Evolutionary conservation across 352 stramenopile species (phyloP).

Genomic region (Phytopythium delawarense): DNA sequence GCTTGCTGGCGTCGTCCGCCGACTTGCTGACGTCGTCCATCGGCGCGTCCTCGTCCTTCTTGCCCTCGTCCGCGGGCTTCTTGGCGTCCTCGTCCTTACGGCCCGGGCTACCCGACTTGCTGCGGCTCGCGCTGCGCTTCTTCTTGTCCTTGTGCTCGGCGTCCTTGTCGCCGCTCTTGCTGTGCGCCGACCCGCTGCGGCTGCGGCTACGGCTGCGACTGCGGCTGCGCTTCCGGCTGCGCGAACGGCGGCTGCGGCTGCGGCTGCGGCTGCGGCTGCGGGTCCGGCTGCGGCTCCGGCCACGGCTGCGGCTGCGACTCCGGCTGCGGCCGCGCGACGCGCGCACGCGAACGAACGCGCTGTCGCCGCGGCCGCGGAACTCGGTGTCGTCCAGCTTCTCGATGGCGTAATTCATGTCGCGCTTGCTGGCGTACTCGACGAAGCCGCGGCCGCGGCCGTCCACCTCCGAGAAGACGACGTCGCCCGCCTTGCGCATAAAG

Average conservation of each 20-base stretch:
- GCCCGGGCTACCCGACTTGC: slow-evolving; percentile 20
- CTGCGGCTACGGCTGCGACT: slow-evolving; percentile 21
- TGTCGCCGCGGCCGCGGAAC: slow-evolving; percentile 46
- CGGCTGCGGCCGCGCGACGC: slow-evolving; percentile 19
- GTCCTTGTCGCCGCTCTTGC: slow-evolving; percentile 14
- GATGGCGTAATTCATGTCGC: slow-evolving; percentile 69
- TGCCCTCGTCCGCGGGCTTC: neutral
- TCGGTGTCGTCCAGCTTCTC: slow-evolving; percentile 62
- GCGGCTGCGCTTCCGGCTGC: slow-evolving; percentile 24
- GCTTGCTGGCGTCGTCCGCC: slow-evolving; percentile 10
- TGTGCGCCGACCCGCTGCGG: slow-evolving; percentile 14
- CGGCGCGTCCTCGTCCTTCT: slow-evolving; percentile 5
- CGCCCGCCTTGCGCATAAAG: slow-evolving; percentile 55
- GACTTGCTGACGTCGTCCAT: slow-evolving; percentile 8
- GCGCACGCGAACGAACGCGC: slow-evolving; percentile 49
- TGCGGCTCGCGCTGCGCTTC: slow-evolving; percentile 18
- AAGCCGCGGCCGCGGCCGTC: slow-evolving; percentile 58
- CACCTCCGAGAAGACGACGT: slow-evolving; percentile 68
- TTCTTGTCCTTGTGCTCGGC: slow-evolving; percentile 23
- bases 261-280: slow-evolving; percentile 26
- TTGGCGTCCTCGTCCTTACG: slow-evolving; percentile 15
- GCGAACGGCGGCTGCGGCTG: slow-evolving; percentile 21
- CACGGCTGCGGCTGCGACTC: slow-evolving; percentile 35
- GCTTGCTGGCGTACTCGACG: slow-evolving; percentile 65
- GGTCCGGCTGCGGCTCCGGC: slow-evolving; percentile 25